Percentiles rank a stretch among this genome's conserved stretches.
Evolutionary conservation across 2,329 filamentous ascomycete genomes (phyloP).

Genomic region (Exophiala bonariae): DNA sequence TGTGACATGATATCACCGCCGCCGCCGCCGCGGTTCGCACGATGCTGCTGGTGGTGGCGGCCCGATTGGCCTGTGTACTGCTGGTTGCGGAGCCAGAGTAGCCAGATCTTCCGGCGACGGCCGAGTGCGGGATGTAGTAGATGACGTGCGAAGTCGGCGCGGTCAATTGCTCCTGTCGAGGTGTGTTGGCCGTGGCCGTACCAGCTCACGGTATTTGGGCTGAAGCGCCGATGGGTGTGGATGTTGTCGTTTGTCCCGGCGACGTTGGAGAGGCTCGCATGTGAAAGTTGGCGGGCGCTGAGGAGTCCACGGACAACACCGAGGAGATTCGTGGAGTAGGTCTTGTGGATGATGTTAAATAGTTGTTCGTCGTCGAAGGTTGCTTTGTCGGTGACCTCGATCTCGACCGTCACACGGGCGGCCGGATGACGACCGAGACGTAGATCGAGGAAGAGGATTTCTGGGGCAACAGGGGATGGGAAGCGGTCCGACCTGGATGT

Average conservation of each 20-base stretch:
- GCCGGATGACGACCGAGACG: conserved; percentile 21
- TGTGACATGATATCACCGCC: neutral
- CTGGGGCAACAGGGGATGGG: conserved; percentile 23
- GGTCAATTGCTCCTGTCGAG: conserved; percentile 14
- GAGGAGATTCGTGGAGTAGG: conserved; percentile 22
- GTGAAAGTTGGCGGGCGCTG: conserved; percentile 18
- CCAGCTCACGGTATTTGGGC: neutral
- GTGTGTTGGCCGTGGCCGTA: neutral
- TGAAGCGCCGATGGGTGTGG: neutral
- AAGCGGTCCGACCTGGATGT: conserved; percentile 22
- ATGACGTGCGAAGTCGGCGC: conserved; percentile 20
- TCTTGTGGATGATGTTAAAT: conserved; percentile 23
- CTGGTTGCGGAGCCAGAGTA: conserved; percentile 27
- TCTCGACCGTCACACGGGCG: conserved; percentile 16
- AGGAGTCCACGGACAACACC: conserved; percentile 18
- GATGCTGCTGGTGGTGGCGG: neutral
- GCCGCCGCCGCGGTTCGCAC: neutral
- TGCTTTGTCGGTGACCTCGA: conserved; percentile 22
- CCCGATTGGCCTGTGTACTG: conserved; percentile 12
- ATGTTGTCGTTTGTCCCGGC: neutral
- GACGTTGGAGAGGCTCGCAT: conserved; percentile 14
- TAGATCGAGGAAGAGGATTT: conserved; percentile 27
- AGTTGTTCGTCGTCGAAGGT: conserved; percentile 29
- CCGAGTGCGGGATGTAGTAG: conserved; percentile 21
- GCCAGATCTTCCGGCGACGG: conserved; percentile 25